A percentile compares a stretch with the other conserved stretches of the same genome.
Conservation (phyloP, 2,329 filamentous ascomycete genomes). For the Zasmidium citrigriseum region DNA sequence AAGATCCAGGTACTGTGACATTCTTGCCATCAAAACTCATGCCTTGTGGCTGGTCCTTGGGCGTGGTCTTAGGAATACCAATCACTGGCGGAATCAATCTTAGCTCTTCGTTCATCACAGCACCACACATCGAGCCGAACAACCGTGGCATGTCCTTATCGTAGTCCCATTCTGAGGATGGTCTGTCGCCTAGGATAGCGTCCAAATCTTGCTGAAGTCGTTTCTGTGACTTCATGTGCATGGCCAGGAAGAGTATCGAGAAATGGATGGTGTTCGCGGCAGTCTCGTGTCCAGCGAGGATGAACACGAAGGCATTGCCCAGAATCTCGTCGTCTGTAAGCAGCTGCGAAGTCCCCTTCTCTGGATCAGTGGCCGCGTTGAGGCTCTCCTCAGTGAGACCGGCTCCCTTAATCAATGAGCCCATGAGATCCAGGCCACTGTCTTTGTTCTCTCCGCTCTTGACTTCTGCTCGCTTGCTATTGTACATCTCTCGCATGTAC, state of each 20-base stretch:
- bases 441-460: constrained; percentile 34
- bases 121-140: constrained; percentile 69
- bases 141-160: constrained; percentile 66
- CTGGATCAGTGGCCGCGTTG: constrained; percentile 42
- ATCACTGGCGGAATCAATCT: constrained; percentile 71
- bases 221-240: constrained; percentile 64
- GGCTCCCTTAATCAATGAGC: constrained; percentile 52
- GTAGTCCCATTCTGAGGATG: constrained; percentile 69
- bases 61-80: constrained; percentile 68
- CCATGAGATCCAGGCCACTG: constrained; percentile 59
- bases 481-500: constrained; percentile 70
- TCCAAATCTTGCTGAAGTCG: constrained; percentile 70
- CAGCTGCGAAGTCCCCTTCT: constrained; percentile 51
- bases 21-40: constrained; percentile 61
- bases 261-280: constrained; percentile 76
- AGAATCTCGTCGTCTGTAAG: constrained; percentile 67
- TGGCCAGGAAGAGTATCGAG: constrained; percentile 66
- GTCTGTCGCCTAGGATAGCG: constrained; percentile 59
- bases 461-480: constrained; percentile 58
- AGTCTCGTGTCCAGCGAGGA: constrained; percentile 78
- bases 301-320: constrained; percentile 66
- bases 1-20: constrained; percentile 59
- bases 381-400: constrained; percentile 37
- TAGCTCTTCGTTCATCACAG: constrained; percentile 76
- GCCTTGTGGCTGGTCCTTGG: constrained; percentile 50